Base-by-base conservation (phyloP, 257 asterid genomes). In the Gynochthodes officinalis region DNA sequence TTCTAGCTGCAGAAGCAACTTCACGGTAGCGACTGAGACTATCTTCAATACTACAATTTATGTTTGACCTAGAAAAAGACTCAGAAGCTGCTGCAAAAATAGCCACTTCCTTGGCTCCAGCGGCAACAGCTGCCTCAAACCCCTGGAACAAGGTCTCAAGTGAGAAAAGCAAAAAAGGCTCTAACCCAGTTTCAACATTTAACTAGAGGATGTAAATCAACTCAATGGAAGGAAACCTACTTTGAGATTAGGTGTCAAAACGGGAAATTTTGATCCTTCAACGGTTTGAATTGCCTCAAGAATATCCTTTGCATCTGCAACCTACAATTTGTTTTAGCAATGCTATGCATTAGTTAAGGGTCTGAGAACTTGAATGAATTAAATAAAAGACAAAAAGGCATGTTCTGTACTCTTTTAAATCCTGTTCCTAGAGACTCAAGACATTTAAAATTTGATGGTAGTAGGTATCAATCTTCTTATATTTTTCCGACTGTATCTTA, bases 61-160 rank as follows among this genome's bases (percentile, higher is more conserved):
- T 76, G 76, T 90, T 90, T 77, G 96, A 93, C 71, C 33, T 70
- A 60, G 97, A 90, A 82, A 93, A 93, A 68, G 95, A 93, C 82
- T 93, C 96, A 4, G 98, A 93, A 4, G 96, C 96, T 72, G 98
- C 90, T 77, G 95, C 97, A 88, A 93, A 90, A 67, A 93, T 75
- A 75, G 98, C 97, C 69, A 93, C 98, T 84, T 93, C 97, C 85
- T 89, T 89, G 66, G 95, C 96, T 74, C 96, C 98, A 64, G 95
- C 87, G 33, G 79, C 86, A 79, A 89, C 60, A 67, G 98, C 98
- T 19, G 97, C 93, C 82, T 86, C 90, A 78, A 90, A 90, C 75
- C 97, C 96, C 98, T 93, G 77, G 69, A 64, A 57, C 54, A 75
- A 79, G 55, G 57, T 37, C 78, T 77, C 42, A 25, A 39, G n/a